Evolutionary conservation across 2,329 filamentous ascomycete genomes (phyloP), one percentile per base, ranked within the genome.

Genomic region (Teratosphaeria epicoccoides): DNA sequence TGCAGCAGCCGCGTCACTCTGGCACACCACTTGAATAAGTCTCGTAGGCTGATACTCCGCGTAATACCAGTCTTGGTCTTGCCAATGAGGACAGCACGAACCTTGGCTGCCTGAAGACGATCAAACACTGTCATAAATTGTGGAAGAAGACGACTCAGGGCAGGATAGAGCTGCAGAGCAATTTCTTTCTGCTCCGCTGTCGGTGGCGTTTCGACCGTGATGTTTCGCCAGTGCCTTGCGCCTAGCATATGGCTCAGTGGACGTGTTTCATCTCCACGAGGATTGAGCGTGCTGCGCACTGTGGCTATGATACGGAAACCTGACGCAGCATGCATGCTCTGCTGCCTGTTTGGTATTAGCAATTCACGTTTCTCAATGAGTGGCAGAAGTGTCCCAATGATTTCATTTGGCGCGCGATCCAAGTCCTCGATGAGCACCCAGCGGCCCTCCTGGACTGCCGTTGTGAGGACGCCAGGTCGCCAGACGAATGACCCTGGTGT

Each of bases 391-490:
- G 90, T 89, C 66, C 91, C 95, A 68, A 98, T 83, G 46, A 98
- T 87, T 69, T 98, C 93, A 58, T 88, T 91, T 4, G 94, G 93
- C 10, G 93, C 93, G 56, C 91, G 83, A 66, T 98, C 90, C 40
- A 99, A 77, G 68, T 99, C 94, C 69, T 99, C 94, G 53, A 99
- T 94, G 58, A 98, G 76, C 6, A 98, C 87, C 94, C 93, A 98
- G 63, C 91, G 80, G 14, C 93, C 94, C 73, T 98, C 91, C 63
- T 80, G 84, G 2, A 97, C 89, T 29, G 94, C 94, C 25, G 88
- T 95, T 0, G 93, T 96, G 60, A 99, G 74, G 20, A 97, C 87
- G 70, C 93, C 93, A 2, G 93, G 82, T 54, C 87, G 82, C 93
- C 93, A 99, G 48, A 81, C 80, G 66, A 98, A 98, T 9, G 87